Evolutionary conservation across 2,329 filamentous ascomycete genomes (phyloP).

Genomic region (Colletotrichum karsti): DNA sequence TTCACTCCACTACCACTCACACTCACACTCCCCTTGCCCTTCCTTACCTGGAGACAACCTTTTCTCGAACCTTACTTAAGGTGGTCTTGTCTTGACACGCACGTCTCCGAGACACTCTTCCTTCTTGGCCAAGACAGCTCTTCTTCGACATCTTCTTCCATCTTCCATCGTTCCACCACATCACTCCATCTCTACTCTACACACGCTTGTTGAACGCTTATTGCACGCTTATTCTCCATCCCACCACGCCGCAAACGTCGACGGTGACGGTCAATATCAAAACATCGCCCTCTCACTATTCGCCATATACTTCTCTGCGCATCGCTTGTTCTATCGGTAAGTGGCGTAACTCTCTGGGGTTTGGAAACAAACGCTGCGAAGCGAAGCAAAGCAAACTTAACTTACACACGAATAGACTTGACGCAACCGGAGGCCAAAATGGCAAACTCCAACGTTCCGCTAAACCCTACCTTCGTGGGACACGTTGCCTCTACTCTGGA

Average conservation of each 20-base stretch:
- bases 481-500: conserved; percentile 76
- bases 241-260: background rate
- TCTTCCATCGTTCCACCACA: background rate
- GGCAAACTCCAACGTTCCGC: conserved; percentile 45
- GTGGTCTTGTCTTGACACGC: conserved; percentile 14
- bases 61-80: background rate
- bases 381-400: too few species aligned
- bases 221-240: too few species aligned
- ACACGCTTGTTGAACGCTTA: too few species aligned
- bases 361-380: conserved; percentile 2
- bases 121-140: background rate
- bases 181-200: background rate
- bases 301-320: background rate
- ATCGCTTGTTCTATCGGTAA: background rate
- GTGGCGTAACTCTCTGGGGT: conserved; percentile 17
- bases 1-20: too few species aligned
- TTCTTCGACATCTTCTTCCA: background rate
- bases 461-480: conserved; percentile 73
- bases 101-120: background rate
- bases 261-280: background rate
- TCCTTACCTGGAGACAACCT: background rate
- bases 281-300: background rate
- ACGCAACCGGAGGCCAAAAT: conserved; percentile 25
- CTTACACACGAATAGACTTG: conserved; percentile 22
- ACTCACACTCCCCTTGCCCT: conserved; percentile 1